Base-by-base conservation (phyloP, 805 yeast genomes). In the Wickerhamiella domercqiae region DNA sequence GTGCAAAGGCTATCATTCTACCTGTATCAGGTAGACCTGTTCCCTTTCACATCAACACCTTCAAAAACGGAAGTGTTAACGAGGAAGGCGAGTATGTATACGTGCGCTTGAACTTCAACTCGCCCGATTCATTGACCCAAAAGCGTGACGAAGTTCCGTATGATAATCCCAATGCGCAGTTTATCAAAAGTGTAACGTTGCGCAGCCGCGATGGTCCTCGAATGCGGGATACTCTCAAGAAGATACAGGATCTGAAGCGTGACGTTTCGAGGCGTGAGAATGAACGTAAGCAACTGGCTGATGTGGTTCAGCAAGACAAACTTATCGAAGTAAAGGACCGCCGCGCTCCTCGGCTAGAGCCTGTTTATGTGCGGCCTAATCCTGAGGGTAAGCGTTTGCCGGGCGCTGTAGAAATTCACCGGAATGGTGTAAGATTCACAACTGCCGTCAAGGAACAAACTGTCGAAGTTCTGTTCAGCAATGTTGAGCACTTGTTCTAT, bases 361-460 rank as follows among this genome's bases (percentile, higher is more conserved):
- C 78, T 43, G 86, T 90, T 1, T 83, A 77, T 55, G 78, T 86
- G 35, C 76, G 97, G 56, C 98, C 98, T 29, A 82, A 86, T 34
- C 96, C 96, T 1, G 98, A 87, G 56, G 79, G 95, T n/a, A 87
- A 87, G 56, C 81, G 94, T 59, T 75, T 78, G 21, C 87, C 96
- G 11, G 96, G 97, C 24, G 71, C 76, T 15, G 70, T 87, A 39
- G 81, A 82, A 45, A 82, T 87, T 43, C 98, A 87, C 59, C 93
- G 83, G 56, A 90, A 87, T 58, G 98, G 98, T 72, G 70, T 90
- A 45, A 70, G 97, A 50, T 90, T 86, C 58, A 93, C 82, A 55
- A 78, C 93, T 1, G 77, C 90, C 11, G 67, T 82, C 46, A 66
- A 75, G 14, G 97, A 87, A 51, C 93, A 83, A 49, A 71, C 72